A percentile compares a stretch with the other conserved stretches of the same genome.
phyloP scores from a whole-genome alignment of 306 rosid genomes.

The Prunus mongolica region DNA sequence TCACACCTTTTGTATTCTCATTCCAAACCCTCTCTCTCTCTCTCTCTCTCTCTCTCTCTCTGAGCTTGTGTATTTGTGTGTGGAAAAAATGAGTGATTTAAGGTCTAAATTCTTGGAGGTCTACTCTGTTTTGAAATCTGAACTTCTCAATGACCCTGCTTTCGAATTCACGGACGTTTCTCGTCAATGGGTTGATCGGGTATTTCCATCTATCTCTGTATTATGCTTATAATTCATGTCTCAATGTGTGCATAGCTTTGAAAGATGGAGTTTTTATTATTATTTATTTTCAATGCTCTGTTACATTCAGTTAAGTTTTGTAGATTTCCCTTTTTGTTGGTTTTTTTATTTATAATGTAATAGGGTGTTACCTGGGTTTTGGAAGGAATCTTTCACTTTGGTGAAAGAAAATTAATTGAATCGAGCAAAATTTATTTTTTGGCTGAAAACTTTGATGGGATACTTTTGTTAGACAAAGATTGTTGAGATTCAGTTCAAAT shows the following conservation, averaged over 20 bases:
- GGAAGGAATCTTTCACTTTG: not conserved
- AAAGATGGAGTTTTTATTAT: not conserved
- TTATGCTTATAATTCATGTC: not conserved
- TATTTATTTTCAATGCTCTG: not conserved
- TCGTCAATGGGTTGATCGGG: conserved; percentile 47
- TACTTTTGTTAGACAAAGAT: not conserved
- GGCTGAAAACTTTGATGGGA: not conserved
- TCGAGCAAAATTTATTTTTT: not conserved
- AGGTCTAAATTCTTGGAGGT: conserved; percentile 42
- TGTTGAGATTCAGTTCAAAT: not conserved
- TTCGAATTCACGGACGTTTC: conserved; percentile 47
- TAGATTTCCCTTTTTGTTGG: not conserved
- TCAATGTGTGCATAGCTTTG: not conserved
- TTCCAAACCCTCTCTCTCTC: not conserved
- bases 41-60: not conserved
- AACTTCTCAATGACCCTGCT: conserved; percentile 46
- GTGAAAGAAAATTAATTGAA: not conserved
- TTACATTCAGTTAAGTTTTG: not conserved
- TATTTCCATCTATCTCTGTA: conserved; percentile 2
- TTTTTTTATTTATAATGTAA: not conserved
- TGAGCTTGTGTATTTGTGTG: not conserved
- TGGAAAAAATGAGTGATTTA: conserved; percentile 25
- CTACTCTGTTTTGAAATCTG: conserved; percentile 43
- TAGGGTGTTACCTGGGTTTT: not conserved
- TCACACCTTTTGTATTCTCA: not conserved